phyloP scores from a whole-genome alignment of 2,329 filamentous ascomycete genomes.

The Pseudonectria buxi region DNA sequence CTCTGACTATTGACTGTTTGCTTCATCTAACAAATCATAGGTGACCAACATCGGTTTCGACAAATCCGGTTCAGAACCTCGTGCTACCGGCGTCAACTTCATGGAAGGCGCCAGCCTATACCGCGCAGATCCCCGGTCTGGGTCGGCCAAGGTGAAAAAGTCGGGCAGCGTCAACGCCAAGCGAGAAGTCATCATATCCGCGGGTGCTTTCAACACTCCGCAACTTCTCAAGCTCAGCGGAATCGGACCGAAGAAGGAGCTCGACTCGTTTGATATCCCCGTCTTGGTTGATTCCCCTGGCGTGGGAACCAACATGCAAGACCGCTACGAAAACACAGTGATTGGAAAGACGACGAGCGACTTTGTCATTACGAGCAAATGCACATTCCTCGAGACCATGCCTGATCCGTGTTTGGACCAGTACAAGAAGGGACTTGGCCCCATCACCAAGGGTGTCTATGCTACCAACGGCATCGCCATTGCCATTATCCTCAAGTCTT shows the following conservation, averaged over 20 bases:
- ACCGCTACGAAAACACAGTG: conserved; percentile 38
- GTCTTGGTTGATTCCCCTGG: conserved; percentile 37
- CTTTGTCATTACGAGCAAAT: conserved; percentile 14
- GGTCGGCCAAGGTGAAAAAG: conserved; percentile 4
- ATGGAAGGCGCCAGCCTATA: conserved; percentile 21
- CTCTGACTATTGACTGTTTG: background rate
- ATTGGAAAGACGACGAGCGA: conserved; percentile 14
- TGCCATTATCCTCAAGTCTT: conserved; percentile 32
- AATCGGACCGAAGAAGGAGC: conserved; percentile 18
- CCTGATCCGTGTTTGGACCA: conserved; percentile 15
- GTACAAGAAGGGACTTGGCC: conserved; percentile 9
- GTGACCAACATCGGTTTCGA: conserved; percentile 33
- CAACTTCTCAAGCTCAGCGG: conserved; percentile 46
- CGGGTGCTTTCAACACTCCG: conserved; percentile 43
- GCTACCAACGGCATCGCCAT: conserved; percentile 46
- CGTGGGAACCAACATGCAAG: conserved; percentile 53
- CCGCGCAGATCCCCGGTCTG: conserved; percentile 17
- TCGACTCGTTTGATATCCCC: conserved; percentile 25
- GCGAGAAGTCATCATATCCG: conserved; percentile 39
- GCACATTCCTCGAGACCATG: conserved; percentile 12
- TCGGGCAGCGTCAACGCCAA: conserved; percentile 11
- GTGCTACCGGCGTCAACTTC: conserved; percentile 28
- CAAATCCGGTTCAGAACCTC: conserved; percentile 19
- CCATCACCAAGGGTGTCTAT: conserved; percentile 23
- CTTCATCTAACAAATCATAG: conserved; percentile 9